Conservation (phyloP, 768 basidiomycete species). For the Lentinus brumalis region DNA sequence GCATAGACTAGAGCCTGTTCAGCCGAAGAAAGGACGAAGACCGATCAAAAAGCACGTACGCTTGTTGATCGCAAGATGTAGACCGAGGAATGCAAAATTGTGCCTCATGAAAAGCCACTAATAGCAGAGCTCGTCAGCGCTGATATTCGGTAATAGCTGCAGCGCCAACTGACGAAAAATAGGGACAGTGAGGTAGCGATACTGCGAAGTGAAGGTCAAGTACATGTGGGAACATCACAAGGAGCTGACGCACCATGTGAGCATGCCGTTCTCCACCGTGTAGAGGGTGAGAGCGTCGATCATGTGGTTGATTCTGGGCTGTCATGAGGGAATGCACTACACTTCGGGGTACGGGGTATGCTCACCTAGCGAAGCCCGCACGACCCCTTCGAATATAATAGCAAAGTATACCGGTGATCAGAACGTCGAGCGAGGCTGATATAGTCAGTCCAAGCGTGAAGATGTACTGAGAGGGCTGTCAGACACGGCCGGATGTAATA, state of each 20-base stretch:
- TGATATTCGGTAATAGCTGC: neutral
- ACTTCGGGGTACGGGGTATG: neutral
- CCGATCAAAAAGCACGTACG: conserved; percentile 8
- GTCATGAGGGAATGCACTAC: neutral
- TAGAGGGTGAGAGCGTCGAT: conserved; percentile 27
- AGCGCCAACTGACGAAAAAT: conserved; percentile 19
- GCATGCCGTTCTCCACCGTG: conserved; percentile 29
- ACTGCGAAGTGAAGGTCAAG: conserved; percentile 7
- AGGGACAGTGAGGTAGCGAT: conserved; percentile 24
- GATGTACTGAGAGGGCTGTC: conserved; percentile 27
- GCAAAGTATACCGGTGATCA: conserved; percentile 26
- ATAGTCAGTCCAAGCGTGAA: conserved; percentile 30
- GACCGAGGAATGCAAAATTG: conserved; percentile 28
- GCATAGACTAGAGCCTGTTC: conserved; percentile 24
- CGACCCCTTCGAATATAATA: conserved; percentile 26
- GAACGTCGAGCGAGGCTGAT: conserved; percentile 28
- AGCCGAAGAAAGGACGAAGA: neutral
- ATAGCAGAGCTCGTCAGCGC: neutral
- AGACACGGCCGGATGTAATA: no score
- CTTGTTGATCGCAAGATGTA: conserved; percentile 32
- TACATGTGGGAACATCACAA: neutral
- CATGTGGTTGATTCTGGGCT: conserved; percentile 24
- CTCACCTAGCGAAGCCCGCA: conserved; percentile 20
- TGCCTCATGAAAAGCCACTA: conserved; percentile 30
- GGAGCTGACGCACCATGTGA: conserved; percentile 26